Conservation (phyloP, 176 grass and related monocot genomes). For the Aegilops speltoides region DNA sequence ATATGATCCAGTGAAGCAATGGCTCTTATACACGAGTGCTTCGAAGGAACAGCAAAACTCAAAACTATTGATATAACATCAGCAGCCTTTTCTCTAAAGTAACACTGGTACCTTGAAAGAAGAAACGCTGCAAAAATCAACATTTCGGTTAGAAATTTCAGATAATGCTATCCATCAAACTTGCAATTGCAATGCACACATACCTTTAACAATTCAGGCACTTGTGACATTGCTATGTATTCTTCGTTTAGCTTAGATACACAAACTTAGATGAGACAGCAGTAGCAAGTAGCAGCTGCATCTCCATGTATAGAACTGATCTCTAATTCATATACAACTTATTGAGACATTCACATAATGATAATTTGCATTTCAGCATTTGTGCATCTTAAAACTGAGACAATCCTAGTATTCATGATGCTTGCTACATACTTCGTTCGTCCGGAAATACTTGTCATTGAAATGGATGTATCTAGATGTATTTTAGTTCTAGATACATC, state of each 20-base stretch:
- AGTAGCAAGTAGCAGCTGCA: not conserved
- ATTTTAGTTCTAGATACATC: too few species aligned
- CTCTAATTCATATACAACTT: not conserved
- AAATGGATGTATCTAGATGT: too few species aligned
- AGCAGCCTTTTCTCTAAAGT: not conserved
- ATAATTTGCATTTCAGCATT: not conserved
- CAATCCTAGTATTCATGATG: not conserved
- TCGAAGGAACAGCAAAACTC: slow-evolving; percentile 37
- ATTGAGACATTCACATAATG: not conserved
- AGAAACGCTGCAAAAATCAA: slow-evolving; percentile 24
- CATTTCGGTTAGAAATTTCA: slow-evolving; percentile 9
- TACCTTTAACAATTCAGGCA: not conserved
- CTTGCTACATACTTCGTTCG: too few species aligned
- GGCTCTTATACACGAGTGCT: not conserved
- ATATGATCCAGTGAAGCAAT: slow-evolving; percentile 24
- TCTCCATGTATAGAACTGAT: slow-evolving; percentile 7
- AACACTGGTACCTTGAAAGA: not conserved
- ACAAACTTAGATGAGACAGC: not conserved
- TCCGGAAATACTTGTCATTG: too few species aligned
- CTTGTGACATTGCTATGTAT: not conserved
- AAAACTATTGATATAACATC: not conserved
- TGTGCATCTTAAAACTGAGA: not conserved
- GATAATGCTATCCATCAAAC: not conserved
- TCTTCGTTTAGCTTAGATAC: not conserved
- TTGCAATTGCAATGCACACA: not conserved